Base-by-base conservation (phyloP, 2,329 filamentous ascomycete genomes). In the Ophiostoma tasmaniense region DNA sequence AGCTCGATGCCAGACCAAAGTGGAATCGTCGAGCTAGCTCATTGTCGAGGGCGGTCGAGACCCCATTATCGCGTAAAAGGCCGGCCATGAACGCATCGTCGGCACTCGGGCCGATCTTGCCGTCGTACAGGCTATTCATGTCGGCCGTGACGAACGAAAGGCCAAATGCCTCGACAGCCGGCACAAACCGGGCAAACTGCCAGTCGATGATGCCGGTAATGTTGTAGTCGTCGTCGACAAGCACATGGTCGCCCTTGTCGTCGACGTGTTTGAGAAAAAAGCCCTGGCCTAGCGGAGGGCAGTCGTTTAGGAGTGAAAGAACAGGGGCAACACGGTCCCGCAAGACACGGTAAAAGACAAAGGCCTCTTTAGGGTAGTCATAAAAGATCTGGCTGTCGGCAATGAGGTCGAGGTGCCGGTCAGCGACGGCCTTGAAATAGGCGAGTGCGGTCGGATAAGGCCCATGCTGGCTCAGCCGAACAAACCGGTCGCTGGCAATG, bases 161-260 rank as follows among this genome's bases (percentile, higher is more conserved):
- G n/a, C 62, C 62, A 64, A 69, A 67, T 14, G 65, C 68, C 45
- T 50, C 37, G 17, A 69, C 67, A 1, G 67, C 22, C 0, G 67
- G 70, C 14, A 42, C 69, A 67, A 82, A 83, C 1, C 77, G 71
- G 20, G 77, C 77, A 76, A 74, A 77, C 66, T 77, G 75, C 68
- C 68, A 69, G 66, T 69, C 68, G 25, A 69, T 69, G 55, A 67
- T 30, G 20, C 68, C 68, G 2, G 42, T 59, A n/a, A 69, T 67
- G 7, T 30, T 67, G 59, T 35, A 55, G 17, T 64, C 39, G 22
- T 62, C 59, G 25, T 69, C 66, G 22, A 69, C 68, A 0, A 69
- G 55, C 17, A 67, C 59, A 22, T 69, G 68, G 66, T 69, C 68
- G 33, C 68, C 68, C 59, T 69, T 69, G 59, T 69, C 65, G 68